Conservation (phyloP, 345 rosid genomes). For the Camelina laxa region DNA sequence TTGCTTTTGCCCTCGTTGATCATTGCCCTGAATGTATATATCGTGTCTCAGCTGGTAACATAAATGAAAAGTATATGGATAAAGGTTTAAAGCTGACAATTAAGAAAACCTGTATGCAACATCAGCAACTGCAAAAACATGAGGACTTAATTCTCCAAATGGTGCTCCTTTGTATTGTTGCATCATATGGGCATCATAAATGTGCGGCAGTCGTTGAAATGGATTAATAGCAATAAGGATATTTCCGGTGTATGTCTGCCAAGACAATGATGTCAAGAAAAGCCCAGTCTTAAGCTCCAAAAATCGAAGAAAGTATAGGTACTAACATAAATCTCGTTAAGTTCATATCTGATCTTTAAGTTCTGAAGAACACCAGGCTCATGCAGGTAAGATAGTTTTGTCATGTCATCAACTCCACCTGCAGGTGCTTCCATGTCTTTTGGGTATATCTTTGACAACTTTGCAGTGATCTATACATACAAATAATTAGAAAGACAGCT, state of each 20-base stretch:
- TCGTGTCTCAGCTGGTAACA: conserved; percentile 9
- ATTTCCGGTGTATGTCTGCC: conserved; percentile 85
- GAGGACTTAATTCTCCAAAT: conserved; percentile 90
- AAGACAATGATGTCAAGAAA: conserved; percentile 5
- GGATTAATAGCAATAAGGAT: conserved; percentile 90
- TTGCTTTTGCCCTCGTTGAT: conserved; percentile 75
- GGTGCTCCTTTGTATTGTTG: conserved; percentile 92
- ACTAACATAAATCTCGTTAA: conserved; percentile 91
- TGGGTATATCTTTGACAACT: conserved; percentile 73
- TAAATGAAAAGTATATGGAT: background rate
- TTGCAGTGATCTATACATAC: conserved; percentile 56
- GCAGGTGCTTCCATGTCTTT: conserved; percentile 84
- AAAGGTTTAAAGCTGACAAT: background rate
- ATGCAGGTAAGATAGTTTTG: conserved; percentile 90
- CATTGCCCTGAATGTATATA: conserved; percentile 65
- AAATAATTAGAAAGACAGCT: background rate
- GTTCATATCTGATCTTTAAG: conserved; percentile 74
- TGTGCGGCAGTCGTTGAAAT: conserved; percentile 86
- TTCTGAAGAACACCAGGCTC: conserved; percentile 95
- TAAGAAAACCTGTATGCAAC: conserved; percentile 71
- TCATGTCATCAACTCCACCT: conserved; percentile 98
- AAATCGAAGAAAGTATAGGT: background rate
- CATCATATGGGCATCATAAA: conserved; percentile 90
- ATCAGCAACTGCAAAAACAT: conserved; percentile 92
- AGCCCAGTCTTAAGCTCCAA: background rate